phyloP scores from a whole-genome alignment of 306 rosid species.

The Lupinus albus region DNA sequence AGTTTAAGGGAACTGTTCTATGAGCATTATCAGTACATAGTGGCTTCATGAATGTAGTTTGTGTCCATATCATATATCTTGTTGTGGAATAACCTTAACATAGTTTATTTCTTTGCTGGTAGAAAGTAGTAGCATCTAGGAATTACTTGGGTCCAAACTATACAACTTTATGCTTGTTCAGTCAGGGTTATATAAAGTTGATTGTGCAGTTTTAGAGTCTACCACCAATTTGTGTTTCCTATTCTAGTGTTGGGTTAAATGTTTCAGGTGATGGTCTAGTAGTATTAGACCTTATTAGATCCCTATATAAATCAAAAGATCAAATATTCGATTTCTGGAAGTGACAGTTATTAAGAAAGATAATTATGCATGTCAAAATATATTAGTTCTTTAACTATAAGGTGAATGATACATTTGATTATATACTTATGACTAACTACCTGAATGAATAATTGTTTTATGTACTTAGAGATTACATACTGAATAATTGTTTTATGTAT shows the following conservation, averaged over 20 bases:
- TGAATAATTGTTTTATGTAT: too few relatives aligned
- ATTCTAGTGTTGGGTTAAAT: neutral
- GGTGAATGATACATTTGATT: too few relatives aligned
- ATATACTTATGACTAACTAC: too few relatives aligned
- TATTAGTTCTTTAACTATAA: too few relatives aligned
- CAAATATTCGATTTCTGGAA: too few relatives aligned
- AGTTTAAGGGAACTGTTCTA: slow-evolving; percentile 51
- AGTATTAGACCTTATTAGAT: neutral
- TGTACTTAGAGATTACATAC: too few relatives aligned
- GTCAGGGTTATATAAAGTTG: slow-evolving; percentile 48
- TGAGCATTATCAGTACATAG: slow-evolving; percentile 42
- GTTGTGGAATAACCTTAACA: slow-evolving; percentile 51
- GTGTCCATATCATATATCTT: slow-evolving; percentile 45
- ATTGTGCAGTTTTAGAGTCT: slow-evolving; percentile 53
- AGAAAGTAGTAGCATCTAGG: slow-evolving; percentile 64
- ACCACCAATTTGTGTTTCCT: slow-evolving; percentile 20
- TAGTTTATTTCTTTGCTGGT: slow-evolving; percentile 51
- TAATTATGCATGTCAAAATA: too few relatives aligned
- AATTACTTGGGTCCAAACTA: slow-evolving; percentile 44
- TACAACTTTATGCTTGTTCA: slow-evolving; percentile 40
- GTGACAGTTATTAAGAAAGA: too few relatives aligned
- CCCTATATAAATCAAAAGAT: neutral
- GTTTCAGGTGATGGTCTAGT: too few relatives aligned
- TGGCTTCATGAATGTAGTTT: slow-evolving; percentile 49
- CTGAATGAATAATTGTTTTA: too few relatives aligned